A percentile compares a stretch with the other conserved stretches of the same genome.
Evolutionary conservation across 2,329 filamentous ascomycete genomes (phyloP).

Genomic region (Sarocladium kiliense): DNA sequence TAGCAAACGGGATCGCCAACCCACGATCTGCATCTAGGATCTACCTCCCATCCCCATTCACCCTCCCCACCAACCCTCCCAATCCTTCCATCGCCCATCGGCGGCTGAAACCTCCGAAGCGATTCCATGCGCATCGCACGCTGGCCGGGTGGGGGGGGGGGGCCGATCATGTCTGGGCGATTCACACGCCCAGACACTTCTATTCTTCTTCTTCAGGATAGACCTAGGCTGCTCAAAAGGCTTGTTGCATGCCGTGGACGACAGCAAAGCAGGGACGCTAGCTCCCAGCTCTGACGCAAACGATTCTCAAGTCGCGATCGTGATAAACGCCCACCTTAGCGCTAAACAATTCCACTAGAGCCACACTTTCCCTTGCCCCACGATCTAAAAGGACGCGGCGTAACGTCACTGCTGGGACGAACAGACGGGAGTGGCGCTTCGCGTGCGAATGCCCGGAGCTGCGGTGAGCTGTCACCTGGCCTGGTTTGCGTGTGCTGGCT

Average conservation of each 20-base stretch:
- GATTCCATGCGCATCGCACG: neutral
- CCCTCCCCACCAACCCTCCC: neutral
- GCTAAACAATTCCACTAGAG: neutral
- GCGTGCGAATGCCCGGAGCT: neutral
- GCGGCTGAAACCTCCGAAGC: slow-evolving; percentile 1
- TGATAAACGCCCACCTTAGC: neutral
- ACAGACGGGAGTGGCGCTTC: slow-evolving; percentile 1
- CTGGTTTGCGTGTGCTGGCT: neutral
- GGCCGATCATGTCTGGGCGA: neutral
- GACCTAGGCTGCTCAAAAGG: too few species aligned
- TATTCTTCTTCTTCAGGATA: neutral
- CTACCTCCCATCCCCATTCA: neutral
- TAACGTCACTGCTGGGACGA: neutral
- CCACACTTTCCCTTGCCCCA: neutral
- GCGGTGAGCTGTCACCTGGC: neutral
- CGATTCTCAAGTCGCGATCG: slow-evolving; percentile 6
- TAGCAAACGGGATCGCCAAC: too few species aligned
- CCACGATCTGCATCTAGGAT: neutral
- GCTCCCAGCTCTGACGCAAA: slow-evolving; percentile 7
- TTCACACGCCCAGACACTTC: neutral
- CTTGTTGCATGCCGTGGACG: too few species aligned
- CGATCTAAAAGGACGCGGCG: neutral
- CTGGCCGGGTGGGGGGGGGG: too few species aligned
- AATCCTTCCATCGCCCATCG: neutral
- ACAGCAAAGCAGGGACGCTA: neutral